phyloP scores from a whole-genome alignment of 2,329 filamentous ascomycete species.

The Cladorrhinum sp. region DNA sequence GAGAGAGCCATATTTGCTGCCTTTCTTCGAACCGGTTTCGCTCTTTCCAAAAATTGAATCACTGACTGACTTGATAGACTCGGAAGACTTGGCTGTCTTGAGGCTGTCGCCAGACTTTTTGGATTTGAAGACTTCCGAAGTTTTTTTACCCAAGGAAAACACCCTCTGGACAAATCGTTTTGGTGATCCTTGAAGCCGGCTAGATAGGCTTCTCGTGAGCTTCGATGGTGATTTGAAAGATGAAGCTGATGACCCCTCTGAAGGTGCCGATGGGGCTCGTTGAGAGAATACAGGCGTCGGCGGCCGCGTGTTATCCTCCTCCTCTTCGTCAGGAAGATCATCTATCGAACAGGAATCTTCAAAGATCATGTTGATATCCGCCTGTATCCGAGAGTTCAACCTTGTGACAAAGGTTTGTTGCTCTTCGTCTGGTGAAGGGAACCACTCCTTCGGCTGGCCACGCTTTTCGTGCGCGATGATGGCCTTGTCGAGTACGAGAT shows the following conservation, averaged over 20 bases:
- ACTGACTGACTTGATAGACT: slow-evolving; percentile 18
- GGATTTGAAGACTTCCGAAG: slow-evolving; percentile 15
- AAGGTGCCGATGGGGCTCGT: background rate
- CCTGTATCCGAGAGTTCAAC: slow-evolving; percentile 45
- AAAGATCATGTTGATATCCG: slow-evolving; percentile 48
- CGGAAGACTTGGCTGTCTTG: slow-evolving; percentile 4
- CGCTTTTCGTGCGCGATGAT: slow-evolving; percentile 40
- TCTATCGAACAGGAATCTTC: slow-evolving; percentile 50
- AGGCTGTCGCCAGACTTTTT: background rate
- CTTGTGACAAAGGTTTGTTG: slow-evolving; percentile 38
- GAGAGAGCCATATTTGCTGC: background rate
- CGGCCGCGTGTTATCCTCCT: background rate
- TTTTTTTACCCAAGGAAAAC: slow-evolving; percentile 21
- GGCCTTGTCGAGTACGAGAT: slow-evolving; percentile 50
- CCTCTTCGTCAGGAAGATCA: slow-evolving; percentile 31
- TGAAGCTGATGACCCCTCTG: background rate
- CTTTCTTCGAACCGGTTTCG: slow-evolving; percentile 1
- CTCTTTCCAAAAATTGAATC: slow-evolving; percentile 11
- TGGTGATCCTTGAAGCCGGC: slow-evolving; percentile 7
- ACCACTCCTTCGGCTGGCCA: slow-evolving; percentile 31
- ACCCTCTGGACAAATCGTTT: slow-evolving; percentile 16
- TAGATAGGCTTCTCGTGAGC: background rate
- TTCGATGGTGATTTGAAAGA: slow-evolving; percentile 7
- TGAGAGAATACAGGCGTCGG: slow-evolving; percentile 3
- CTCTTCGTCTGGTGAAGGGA: slow-evolving; percentile 36